Conservation (phyloP, 192 early-diverging fungal genomes). For the Chytriomyces confervae region DNA sequence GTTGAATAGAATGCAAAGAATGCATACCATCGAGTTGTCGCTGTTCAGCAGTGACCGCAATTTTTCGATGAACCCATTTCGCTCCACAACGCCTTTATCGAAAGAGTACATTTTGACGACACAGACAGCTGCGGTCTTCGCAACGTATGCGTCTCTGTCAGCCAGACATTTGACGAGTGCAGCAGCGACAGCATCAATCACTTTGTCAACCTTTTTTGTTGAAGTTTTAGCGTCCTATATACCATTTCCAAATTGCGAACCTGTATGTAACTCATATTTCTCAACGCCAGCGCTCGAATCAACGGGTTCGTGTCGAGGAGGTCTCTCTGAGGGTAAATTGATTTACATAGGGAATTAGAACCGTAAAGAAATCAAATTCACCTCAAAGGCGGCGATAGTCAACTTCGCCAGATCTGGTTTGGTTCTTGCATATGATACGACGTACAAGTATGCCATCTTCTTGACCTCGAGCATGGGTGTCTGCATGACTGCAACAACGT, state of each 20-base stretch:
- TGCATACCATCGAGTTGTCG: conserved; percentile 80
- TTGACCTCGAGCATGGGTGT: conserved; percentile 97
- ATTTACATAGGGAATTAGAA: background rate
- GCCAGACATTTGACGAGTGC: conserved; percentile 87
- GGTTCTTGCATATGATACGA: conserved; percentile 97
- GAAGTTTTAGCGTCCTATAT: too few relatives aligned
- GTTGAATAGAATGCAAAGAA: conserved; percentile 13
- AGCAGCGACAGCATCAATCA: conserved; percentile 91
- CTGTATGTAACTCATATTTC: conserved; percentile 97
- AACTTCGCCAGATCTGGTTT: conserved; percentile 96
- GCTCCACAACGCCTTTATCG: conserved; percentile 82
- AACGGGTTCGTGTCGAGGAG: conserved; percentile 93
- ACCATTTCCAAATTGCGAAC: too few relatives aligned
- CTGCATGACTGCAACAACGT: conserved; percentile 99
- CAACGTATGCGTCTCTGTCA: conserved; percentile 94
- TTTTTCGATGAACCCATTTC: conserved; percentile 88
- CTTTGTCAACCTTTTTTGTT: conserved; percentile 73
- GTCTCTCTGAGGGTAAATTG: conserved; percentile 62
- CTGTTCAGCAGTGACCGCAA: conserved; percentile 85
- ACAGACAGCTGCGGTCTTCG: conserved; percentile 95
- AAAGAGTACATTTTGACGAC: conserved; percentile 95
- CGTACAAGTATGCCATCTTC: conserved; percentile 96
- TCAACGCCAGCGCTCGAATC: conserved; percentile 93
- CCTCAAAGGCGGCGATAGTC: conserved; percentile 97
- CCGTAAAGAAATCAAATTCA: conserved; percentile 55